A percentile compares a stretch with the other conserved stretches of the same genome.
phyloP scores from a whole-genome alignment of 2,329 filamentous ascomycete species.

The Alternaria sp. region DNA sequence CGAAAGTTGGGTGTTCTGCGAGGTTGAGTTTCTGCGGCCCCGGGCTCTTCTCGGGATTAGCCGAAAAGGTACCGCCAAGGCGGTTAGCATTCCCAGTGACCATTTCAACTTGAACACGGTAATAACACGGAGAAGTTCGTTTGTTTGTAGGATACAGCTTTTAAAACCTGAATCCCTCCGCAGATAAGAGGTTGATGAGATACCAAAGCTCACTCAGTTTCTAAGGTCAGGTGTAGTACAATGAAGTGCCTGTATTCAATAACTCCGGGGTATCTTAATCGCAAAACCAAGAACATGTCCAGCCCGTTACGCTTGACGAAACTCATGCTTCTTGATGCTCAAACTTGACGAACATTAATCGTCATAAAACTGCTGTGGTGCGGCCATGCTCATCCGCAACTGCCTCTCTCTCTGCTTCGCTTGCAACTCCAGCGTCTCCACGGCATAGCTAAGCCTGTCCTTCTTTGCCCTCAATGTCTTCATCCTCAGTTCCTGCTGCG shows the following conservation, averaged over 20 bases:
- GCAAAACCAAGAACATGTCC: constrained; percentile 26
- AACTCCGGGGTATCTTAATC: constrained; percentile 41
- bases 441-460: constrained; percentile 84
- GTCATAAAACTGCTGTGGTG: constrained; percentile 52
- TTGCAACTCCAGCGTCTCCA: constrained; percentile 85
- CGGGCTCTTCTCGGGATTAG: constrained; percentile 31
- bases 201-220: background rate
- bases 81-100: background rate
- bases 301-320: background rate
- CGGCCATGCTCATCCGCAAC: constrained; percentile 76
- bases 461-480: constrained; percentile 80
- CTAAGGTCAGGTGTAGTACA: background rate
- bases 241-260: background rate
- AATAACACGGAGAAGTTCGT: background rate
- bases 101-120: background rate
- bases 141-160: no score
- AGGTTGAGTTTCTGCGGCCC: constrained; percentile 34
- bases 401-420: constrained; percentile 79
- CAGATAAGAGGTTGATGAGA: no score
- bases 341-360: constrained; percentile 27
- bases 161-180: background rate
- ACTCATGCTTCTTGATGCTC: background rate
- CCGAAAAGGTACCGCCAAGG: constrained; percentile 16
- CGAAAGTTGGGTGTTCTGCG: constrained; percentile 41
- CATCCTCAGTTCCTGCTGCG: constrained; percentile 65